phyloP scores from a whole-genome alignment of 202 grass and related monocot species.

The Eragrostis tef region DNA sequence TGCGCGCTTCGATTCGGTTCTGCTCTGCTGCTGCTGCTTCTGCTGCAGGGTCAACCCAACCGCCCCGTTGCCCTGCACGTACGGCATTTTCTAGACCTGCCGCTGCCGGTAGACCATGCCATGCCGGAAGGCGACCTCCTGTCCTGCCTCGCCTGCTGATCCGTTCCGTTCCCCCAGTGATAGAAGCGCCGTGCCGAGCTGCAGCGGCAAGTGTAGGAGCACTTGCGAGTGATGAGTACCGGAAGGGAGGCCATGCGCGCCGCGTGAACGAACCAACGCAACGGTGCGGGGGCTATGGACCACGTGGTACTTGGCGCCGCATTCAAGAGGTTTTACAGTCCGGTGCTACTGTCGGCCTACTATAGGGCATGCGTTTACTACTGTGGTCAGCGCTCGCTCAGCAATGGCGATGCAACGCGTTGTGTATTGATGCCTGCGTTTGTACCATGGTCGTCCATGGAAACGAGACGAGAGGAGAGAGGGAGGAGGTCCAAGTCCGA shows the following conservation, averaged over 20 bases:
- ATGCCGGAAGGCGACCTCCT: neutral
- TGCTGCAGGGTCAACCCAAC: neutral
- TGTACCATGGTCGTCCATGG: no score
- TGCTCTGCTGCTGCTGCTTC: neutral
- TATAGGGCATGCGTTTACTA: neutral
- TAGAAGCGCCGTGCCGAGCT: neutral
- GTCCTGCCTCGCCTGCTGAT: neutral
- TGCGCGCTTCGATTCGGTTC: constrained; percentile 14
- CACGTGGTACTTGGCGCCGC: neutral
- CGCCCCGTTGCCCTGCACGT: neutral
- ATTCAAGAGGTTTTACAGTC: neutral
- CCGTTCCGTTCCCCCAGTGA: no score
- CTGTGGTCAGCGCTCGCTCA: no score
- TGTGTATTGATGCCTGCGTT: no score
- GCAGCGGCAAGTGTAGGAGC: neutral
- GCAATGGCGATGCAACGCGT: no score
- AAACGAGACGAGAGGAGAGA: no score
- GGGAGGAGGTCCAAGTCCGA: no score
- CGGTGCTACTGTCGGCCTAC: neutral
- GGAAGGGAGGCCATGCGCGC: neutral
- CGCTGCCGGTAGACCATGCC: no score
- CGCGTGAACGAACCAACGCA: neutral
- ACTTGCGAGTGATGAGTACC: neutral
- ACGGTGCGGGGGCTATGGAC: neutral
- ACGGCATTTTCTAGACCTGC: constrained; percentile 14